A percentile compares a stretch with the other conserved stretches of the same genome.
These are phyloP conservation scores for Cercospora zeina DNA, from an alignment of 2,329 filamentous ascomycete genomes.

Conservation along the genomic window DNA sequence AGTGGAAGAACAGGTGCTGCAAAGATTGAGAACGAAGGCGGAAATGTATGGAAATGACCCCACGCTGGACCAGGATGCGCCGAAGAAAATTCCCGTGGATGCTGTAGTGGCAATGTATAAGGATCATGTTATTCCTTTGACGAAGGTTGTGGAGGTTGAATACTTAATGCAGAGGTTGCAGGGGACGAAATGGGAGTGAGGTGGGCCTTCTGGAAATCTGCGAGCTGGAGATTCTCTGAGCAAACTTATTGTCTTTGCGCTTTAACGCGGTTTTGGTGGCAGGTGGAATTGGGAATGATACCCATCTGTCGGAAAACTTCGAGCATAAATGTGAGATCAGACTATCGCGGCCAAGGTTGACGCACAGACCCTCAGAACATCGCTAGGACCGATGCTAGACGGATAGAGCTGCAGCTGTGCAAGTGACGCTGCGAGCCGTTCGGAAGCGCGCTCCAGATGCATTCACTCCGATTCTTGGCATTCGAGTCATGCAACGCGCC, in stretches of 20 bases:
- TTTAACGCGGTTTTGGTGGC: neutral
- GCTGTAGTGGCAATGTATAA: slow-evolving; percentile 87
- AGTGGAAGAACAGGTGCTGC: slow-evolving; percentile 89
- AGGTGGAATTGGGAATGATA: neutral
- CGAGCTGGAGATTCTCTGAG: neutral
- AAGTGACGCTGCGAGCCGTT: no score
- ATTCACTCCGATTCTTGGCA: no score
- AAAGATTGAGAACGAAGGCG: slow-evolving; percentile 82
- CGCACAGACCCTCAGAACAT: neutral
- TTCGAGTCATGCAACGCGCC: no score
- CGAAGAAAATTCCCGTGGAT: slow-evolving; percentile 84
- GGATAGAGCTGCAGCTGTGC: neutral
- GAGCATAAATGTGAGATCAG: neutral
- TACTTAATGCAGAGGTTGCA: slow-evolving; percentile 92
- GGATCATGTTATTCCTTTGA: slow-evolving; percentile 91
- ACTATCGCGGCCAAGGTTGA: neutral
- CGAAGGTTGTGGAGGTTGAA: slow-evolving; percentile 97
- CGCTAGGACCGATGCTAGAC: neutral
- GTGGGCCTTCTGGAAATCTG: neutral
- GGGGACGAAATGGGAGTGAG: slow-evolving; percentile 52
- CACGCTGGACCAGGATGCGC: slow-evolving; percentile 54
- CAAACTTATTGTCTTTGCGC: neutral
- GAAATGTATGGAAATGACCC: slow-evolving; percentile 93
- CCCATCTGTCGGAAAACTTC: neutral
- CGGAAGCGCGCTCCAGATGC: no score